Percentiles rank a stretch among this genome's conserved stretches.
These are phyloP conservation scores for Musa beccarii DNA, from an alignment of 176 grass and related monocot species.

Conservation along the genomic window DNA sequence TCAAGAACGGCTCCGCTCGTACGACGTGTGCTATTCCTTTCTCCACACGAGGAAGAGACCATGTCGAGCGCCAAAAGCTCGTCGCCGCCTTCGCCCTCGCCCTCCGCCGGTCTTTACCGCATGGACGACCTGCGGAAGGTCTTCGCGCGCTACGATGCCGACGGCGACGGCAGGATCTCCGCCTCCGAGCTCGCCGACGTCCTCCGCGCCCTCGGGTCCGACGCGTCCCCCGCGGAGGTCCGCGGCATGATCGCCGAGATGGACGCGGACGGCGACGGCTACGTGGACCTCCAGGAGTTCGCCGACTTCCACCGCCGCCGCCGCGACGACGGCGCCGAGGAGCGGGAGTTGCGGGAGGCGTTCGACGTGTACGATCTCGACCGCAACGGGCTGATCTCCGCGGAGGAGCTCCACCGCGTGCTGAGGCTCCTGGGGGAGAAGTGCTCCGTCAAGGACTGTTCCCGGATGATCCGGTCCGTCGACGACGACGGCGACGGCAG, in stretches of 20 bases:
- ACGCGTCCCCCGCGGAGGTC: constrained; percentile 29
- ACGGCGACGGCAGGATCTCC: constrained; percentile 61
- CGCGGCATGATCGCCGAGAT: constrained; percentile 56
- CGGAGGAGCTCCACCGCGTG: constrained; percentile 48
- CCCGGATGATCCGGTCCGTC: constrained; percentile 49
- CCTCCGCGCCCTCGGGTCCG: constrained; percentile 31
- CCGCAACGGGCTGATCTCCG: constrained; percentile 45
- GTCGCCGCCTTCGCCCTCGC: background rate
- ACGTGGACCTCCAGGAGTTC: constrained; percentile 49
- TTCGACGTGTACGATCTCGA: constrained; percentile 54
- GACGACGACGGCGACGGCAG: constrained; percentile 42
- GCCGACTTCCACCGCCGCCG: constrained; percentile 34
- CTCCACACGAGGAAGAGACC: background rate
- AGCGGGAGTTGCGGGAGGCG: constrained; percentile 42
- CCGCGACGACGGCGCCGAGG: background rate
- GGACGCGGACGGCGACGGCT: constrained; percentile 52
- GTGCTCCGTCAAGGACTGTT: constrained; percentile 59
- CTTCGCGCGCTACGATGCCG: constrained; percentile 43
- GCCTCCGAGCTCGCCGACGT: constrained; percentile 32
- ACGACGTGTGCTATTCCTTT: too few species aligned
- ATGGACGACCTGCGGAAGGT: constrained; percentile 35
- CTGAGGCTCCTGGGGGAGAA: constrained; percentile 42
- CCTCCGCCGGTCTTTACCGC: background rate
- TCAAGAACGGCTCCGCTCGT: too few species aligned
- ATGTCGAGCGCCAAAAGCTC: background rate